Conservation (phyloP, 352 stramenopile genomes). For the Pythium volutum region DNA sequence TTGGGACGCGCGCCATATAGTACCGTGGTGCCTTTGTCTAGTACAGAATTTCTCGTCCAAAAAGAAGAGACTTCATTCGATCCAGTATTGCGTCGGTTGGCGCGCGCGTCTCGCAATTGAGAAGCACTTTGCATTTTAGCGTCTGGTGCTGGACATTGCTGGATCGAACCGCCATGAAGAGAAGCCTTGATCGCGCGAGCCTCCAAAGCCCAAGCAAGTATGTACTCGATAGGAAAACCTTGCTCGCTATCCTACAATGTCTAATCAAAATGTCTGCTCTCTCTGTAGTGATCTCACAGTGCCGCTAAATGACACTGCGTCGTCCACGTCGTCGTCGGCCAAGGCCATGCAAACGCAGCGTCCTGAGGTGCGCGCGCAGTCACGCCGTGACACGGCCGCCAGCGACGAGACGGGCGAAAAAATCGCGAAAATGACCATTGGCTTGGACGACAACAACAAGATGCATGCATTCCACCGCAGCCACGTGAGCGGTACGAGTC, state of each 20-base stretch:
- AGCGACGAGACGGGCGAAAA: constrained; percentile 66
- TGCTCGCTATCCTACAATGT: no score
- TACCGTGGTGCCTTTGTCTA: no score
- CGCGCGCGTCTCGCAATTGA: no score
- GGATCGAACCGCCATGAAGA: neutral
- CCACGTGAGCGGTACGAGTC: constrained; percentile 50
- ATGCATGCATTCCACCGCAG: constrained; percentile 44
- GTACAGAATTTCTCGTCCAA: no score
- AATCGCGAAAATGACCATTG: constrained; percentile 63
- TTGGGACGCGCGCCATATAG: no score
- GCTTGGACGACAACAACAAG: constrained; percentile 54
- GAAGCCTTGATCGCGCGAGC: neutral
- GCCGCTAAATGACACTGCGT: constrained; percentile 28
- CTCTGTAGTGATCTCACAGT: constrained; percentile 29
- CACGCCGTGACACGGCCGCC: constrained; percentile 40
- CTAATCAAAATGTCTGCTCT: no score
- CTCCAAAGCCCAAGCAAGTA: neutral
- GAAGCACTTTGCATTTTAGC: no score
- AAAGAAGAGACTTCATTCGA: no score
- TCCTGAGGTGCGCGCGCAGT: constrained; percentile 32
- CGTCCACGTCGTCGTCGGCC: neutral
- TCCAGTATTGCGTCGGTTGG: no score
- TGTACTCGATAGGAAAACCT: no score
- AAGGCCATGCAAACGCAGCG: constrained; percentile 18
- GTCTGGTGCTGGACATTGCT: neutral